Conservation (phyloP, 2,329 filamentous ascomycete species). For the Aspergillus sp. region DNA sequence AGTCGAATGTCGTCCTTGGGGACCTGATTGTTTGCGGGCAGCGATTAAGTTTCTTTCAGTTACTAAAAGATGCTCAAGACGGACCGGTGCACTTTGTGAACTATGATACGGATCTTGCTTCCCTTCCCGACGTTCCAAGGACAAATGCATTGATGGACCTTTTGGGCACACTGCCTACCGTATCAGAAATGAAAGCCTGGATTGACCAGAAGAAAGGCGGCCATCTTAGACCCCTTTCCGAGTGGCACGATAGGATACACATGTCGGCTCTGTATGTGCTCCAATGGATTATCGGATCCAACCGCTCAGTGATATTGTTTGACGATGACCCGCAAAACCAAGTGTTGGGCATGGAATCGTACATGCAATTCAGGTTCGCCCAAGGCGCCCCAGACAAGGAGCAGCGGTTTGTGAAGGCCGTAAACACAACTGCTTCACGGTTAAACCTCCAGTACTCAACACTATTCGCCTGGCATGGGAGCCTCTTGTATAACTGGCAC, state of each 20-base stretch:
- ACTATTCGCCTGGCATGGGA: slow-evolving; percentile 86
- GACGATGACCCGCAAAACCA: slow-evolving; percentile 53
- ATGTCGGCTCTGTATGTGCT: slow-evolving; percentile 67
- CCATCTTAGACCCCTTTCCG: slow-evolving; percentile 39
- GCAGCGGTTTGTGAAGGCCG: slow-evolving; percentile 65
- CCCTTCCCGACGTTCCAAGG: slow-evolving; percentile 30
- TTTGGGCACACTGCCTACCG: slow-evolving; percentile 40
- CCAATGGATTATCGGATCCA: slow-evolving; percentile 87
- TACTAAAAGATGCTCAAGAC: not conserved
- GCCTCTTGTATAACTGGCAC: slow-evolving; percentile 77
- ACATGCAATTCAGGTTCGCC: slow-evolving; percentile 81
- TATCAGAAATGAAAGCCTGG: slow-evolving; percentile 46
- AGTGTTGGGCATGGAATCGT: slow-evolving; percentile 64
- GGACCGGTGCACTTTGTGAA: slow-evolving; percentile 21
- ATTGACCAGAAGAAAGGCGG: slow-evolving; percentile 30
- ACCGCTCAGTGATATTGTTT: slow-evolving; percentile 80
- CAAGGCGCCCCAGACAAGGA: slow-evolving; percentile 90
- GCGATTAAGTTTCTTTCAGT: too few relatives aligned
- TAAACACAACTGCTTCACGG: slow-evolving; percentile 45
- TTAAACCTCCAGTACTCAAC: slow-evolving; percentile 59
- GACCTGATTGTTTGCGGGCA: slow-evolving; percentile 20
- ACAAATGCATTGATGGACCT: slow-evolving; percentile 32
- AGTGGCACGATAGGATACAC: slow-evolving; percentile 62
- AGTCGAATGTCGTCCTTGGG: slow-evolving; percentile 44
- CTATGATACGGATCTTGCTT: slow-evolving; percentile 44